Evolutionary conservation across 2,329 filamentous ascomycete species (phyloP).

Genomic region (Trichoderma breve): DNA sequence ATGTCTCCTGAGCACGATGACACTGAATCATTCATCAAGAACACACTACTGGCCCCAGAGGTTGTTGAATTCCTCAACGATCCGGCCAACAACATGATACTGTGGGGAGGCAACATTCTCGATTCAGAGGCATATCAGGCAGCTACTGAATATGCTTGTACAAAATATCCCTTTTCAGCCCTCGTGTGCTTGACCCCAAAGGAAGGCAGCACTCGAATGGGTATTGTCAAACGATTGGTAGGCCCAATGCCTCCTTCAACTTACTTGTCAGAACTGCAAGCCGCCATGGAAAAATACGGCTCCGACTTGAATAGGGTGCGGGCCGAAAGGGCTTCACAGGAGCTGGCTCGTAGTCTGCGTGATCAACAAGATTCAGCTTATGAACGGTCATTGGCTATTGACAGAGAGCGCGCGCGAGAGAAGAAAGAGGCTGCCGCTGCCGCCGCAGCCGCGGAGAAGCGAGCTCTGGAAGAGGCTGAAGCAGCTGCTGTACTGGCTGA

Average conservation of each 20-base stretch:
- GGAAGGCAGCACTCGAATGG: constrained; percentile 84
- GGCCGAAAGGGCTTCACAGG: constrained; percentile 74
- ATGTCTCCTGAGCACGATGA: constrained; percentile 94
- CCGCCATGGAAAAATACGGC: constrained; percentile 72
- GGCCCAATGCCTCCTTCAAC: constrained; percentile 68
- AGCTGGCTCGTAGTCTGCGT: constrained; percentile 77
- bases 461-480: constrained; percentile 58
- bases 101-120: constrained; percentile 91
- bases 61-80: constrained; percentile 73
- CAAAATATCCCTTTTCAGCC: constrained; percentile 87
- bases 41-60: constrained; percentile 75
- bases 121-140: constrained; percentile 96
- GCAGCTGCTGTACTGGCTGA: constrained; percentile 52
- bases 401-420: constrained; percentile 78
- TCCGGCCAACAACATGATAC: constrained; percentile 71
- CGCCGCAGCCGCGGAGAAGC: constrained; percentile 65
- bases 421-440: constrained; percentile 72
- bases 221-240: constrained; percentile 74
- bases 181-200: constrained; percentile 85
- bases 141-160: constrained; percentile 79
- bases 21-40: constrained; percentile 73
- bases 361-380: constrained; percentile 91
- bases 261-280: constrained; percentile 73
- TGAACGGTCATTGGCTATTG: constrained; percentile 82
- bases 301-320: constrained; percentile 71